phyloP scores from a whole-genome alignment of 1,284 basidiomycete species.

The Violaceomyces palustris region DNA sequence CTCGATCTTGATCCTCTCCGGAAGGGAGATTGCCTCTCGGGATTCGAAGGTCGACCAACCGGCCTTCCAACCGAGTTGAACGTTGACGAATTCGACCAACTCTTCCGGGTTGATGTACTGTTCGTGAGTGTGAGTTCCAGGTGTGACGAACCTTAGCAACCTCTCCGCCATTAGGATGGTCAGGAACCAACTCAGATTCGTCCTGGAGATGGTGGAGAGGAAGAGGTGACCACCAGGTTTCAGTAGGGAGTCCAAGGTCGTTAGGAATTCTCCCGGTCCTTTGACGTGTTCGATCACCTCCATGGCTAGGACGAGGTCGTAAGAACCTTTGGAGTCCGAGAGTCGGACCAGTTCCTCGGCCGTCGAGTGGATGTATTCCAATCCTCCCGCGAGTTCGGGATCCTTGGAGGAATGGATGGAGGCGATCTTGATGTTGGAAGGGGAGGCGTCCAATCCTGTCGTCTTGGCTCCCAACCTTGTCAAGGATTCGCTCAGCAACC shows the following conservation, averaged over 20 bases:
- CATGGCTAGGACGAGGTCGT: constrained; percentile 93
- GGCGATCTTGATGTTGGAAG: constrained; percentile 80
- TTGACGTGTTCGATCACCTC: constrained; percentile 98
- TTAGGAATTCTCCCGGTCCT: constrained; percentile 71
- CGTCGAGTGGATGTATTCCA: constrained; percentile 70
- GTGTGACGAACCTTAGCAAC: constrained; percentile 69
- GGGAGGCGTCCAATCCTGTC: constrained; percentile 82
- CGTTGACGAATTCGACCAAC: constrained; percentile 75
- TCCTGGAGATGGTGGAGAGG: constrained; percentile 92
- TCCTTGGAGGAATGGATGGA: constrained; percentile 75
- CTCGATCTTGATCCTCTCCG: constrained; percentile 40
- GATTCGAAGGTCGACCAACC: constrained; percentile 1
- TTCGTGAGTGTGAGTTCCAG: constrained; percentile 83
- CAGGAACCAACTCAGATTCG: constrained; percentile 79
- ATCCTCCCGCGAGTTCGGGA: constrained; percentile 54
- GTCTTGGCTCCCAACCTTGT: constrained; percentile 81
- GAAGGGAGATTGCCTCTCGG: constrained; percentile 3
- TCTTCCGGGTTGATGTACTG: constrained; percentile 89
- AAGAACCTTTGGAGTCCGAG: constrained; percentile 58
- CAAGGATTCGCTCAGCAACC: constrained; percentile 85
- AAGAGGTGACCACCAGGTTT: constrained; percentile 89
- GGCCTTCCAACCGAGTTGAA: constrained; percentile 56
- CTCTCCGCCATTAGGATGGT: constrained; percentile 88
- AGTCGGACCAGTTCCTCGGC: constrained; percentile 72
- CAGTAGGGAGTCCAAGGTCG: constrained; percentile 36